These are phyloP conservation scores for Musa beccarii DNA, from an alignment of 176 grass and related monocot species.

Conservation along the genomic window DNA sequence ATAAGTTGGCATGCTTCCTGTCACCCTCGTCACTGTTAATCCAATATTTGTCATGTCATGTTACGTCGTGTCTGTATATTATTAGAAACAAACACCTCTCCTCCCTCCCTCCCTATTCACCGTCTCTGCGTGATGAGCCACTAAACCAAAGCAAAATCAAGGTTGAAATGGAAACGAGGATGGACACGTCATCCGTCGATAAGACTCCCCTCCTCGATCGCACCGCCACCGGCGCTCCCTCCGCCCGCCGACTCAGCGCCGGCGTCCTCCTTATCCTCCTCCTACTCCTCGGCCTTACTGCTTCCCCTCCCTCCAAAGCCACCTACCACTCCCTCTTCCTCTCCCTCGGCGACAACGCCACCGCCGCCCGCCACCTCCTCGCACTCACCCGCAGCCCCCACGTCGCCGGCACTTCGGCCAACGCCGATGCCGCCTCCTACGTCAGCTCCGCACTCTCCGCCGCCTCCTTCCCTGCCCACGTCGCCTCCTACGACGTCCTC, in stretches of 20 bases:
- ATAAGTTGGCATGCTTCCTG: no score
- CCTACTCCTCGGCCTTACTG: conserved; percentile 16
- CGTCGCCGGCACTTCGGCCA: conserved; percentile 42
- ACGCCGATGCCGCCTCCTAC: conserved; percentile 35
- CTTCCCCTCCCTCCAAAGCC: conserved; percentile 20
- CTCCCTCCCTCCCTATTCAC: no score
- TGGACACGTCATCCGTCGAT: neutral
- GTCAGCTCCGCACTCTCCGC: conserved; percentile 32
- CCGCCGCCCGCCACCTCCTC: conserved; percentile 55
- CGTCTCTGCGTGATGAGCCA: no score
- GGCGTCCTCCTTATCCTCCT: conserved; percentile 9
- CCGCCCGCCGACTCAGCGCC: conserved; percentile 9
- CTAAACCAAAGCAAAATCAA: no score
- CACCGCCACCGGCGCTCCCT: conserved; percentile 16
- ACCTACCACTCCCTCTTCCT: conserved; percentile 67
- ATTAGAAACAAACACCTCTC: no score
- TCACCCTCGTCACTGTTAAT: no score
- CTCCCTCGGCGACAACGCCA: conserved; percentile 68
- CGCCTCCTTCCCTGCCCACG: conserved; percentile 36
- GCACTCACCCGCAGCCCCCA: conserved; percentile 66
- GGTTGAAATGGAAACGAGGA: no score
- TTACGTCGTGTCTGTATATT: no score
- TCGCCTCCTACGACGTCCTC: conserved; percentile 56
- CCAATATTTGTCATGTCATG: no score
- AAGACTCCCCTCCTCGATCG: conserved; percentile 3